Evolutionary conservation across 75 land plant species (phyloP).

Genomic region (Gnetum montanum): DNA sequence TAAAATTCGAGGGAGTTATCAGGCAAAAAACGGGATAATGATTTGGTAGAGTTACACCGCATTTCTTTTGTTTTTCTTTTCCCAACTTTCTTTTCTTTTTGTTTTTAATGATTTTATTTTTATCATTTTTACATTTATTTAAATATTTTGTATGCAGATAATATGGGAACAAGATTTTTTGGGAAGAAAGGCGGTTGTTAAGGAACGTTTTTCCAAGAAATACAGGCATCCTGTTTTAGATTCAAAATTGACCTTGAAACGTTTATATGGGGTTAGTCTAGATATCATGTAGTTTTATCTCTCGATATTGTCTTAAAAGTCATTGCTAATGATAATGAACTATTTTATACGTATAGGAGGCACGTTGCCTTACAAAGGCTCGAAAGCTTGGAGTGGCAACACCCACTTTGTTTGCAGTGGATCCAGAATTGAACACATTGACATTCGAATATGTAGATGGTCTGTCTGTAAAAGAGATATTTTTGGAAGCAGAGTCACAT

Average conservation of each 20-base stretch:
- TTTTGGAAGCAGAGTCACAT: slow-evolving; percentile 32
- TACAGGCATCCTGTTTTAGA: slow-evolving; percentile 91
- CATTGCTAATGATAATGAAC: too few species aligned
- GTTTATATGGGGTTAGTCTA: slow-evolving; percentile 72
- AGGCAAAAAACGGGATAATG: background rate
- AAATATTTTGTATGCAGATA: slow-evolving; percentile 36
- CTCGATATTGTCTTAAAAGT: background rate
- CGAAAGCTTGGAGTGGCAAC: slow-evolving; percentile 78
- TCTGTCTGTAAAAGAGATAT: slow-evolving; percentile 73
- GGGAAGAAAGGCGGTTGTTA: slow-evolving; percentile 69
- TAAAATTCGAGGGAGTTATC: too few species aligned
- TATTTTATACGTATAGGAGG: slow-evolving; percentile 48
- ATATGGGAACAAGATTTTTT: slow-evolving; percentile 69
- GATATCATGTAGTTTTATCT: background rate
- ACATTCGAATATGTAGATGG: slow-evolving; percentile 90
- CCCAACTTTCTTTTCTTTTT: background rate
- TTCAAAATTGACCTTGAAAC: slow-evolving; percentile 74
- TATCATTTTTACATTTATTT: too few species aligned
- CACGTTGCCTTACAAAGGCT: slow-evolving; percentile 90
- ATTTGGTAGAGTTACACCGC: background rate
- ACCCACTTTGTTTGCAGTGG: slow-evolving; percentile 74
- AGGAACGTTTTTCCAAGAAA: slow-evolving; percentile 93
- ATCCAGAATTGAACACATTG: slow-evolving; percentile 45
- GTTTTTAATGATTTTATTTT: background rate
- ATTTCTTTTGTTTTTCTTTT: background rate